Percentiles rank a stretch among this genome's conserved stretches.
phyloP scores from a whole-genome alignment of 257 asterid species.

The Solanum acaule region DNA sequence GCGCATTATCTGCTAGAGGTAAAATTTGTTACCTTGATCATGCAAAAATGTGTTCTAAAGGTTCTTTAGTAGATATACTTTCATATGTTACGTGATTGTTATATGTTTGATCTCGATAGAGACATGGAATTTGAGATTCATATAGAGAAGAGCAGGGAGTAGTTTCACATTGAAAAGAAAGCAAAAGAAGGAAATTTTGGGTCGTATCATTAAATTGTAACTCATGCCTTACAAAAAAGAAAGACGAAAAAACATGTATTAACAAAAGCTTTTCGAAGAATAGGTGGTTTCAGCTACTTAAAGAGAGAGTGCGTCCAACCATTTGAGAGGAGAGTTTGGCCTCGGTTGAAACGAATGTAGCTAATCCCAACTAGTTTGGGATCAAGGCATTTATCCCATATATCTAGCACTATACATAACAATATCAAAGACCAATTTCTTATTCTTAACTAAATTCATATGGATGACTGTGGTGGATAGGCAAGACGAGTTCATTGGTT shows the following conservation, averaged over 20 bases:
- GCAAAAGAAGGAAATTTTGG: background rate
- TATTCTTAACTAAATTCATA: background rate
- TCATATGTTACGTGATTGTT: background rate
- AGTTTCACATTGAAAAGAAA: background rate
- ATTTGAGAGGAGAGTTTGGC: background rate
- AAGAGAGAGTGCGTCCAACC: background rate
- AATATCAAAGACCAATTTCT: background rate
- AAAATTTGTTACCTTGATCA: background rate
- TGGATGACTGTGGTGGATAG: background rate
- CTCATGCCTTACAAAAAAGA: background rate
- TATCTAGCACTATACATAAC: background rate
- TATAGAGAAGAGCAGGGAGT: background rate
- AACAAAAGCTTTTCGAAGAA: background rate
- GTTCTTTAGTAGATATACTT: background rate
- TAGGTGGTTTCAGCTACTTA: background rate
- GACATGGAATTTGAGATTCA: background rate
- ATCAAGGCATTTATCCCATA: background rate
- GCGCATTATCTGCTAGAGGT: conserved; percentile 81
- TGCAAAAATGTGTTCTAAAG: background rate
- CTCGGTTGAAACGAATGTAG: background rate
- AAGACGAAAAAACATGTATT: background rate
- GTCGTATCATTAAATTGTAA: background rate
- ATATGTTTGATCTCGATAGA: background rate
- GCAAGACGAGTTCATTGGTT: background rate
- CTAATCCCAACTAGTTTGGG: background rate